Evolutionary conservation across 768 basidiomycete genomes (phyloP).

Genomic region (Amanita phalloides): DNA sequence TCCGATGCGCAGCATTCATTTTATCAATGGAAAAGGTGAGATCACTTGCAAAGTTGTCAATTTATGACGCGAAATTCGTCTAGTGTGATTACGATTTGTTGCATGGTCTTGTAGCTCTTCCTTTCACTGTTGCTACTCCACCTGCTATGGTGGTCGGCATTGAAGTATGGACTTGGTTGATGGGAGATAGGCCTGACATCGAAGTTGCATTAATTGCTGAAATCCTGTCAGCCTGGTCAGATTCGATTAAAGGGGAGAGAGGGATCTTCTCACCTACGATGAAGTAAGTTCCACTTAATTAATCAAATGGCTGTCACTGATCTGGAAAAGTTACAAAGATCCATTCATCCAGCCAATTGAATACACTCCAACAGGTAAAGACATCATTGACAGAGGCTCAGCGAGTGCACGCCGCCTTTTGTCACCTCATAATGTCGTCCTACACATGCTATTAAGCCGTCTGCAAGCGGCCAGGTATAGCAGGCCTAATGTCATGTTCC

Average conservation of each 20-base stretch:
- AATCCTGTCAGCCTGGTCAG: constrained; percentile 79
- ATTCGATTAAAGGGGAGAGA: constrained; percentile 62
- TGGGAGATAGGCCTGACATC: constrained; percentile 71
- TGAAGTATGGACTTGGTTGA: constrained; percentile 95
- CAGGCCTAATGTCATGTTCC: constrained; percentile 71
- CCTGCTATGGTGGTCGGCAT: constrained; percentile 78
- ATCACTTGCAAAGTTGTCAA: neutral
- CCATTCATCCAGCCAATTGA: constrained; percentile 81
- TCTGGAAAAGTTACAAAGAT: constrained; percentile 60
- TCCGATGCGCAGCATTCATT: constrained; percentile 76
- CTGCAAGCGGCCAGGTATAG: constrained; percentile 91
- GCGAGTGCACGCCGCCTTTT: constrained; percentile 65
- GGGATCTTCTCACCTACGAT: constrained; percentile 77
- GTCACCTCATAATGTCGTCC: constrained; percentile 70
- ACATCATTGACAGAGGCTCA: constrained; percentile 63
- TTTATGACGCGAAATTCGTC: neutral
- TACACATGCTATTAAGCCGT: constrained; percentile 85
- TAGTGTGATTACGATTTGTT: constrained; percentile 82
- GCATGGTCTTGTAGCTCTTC: constrained; percentile 78
- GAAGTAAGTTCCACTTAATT: constrained; percentile 45
- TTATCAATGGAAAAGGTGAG: constrained; percentile 57
- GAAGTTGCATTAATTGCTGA: constrained; percentile 84
- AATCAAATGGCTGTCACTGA: neutral
- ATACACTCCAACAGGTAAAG: constrained; percentile 87
- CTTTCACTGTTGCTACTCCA: constrained; percentile 85